Evolutionary conservation across 2,329 filamentous ascomycete genomes (phyloP).

Genomic region (Aurifilum marmelostoma): DNA sequence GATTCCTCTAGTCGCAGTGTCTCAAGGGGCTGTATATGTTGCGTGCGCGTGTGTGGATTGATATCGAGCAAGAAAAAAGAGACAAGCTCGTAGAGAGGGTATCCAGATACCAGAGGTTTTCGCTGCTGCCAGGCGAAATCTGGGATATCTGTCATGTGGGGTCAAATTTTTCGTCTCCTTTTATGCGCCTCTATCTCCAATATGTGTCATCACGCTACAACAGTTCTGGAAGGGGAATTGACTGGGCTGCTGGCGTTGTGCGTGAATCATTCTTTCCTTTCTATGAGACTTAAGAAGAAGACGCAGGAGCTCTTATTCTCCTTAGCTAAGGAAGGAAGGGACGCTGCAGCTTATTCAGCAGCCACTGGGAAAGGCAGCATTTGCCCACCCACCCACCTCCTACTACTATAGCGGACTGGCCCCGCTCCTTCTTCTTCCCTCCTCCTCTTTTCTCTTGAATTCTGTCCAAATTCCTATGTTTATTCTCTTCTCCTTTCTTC

Average conservation of each 20-base stretch:
- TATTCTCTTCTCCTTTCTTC: too few relatives aligned
- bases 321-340: background rate
- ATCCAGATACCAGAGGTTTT: too few relatives aligned
- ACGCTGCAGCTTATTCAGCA: background rate
- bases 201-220: background rate
- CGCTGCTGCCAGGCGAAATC: background rate
- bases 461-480: too few relatives aligned
- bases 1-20: background rate
- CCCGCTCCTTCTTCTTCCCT: background rate
- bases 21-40: background rate
- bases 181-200: background rate
- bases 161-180: background rate
- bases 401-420: too few relatives aligned
- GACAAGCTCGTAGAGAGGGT: background rate
- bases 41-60: background rate
- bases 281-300: background rate
- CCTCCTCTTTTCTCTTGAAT: too few relatives aligned
- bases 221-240: too few relatives aligned
- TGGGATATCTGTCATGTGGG: background rate
- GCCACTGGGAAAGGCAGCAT: background rate
- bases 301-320: background rate
- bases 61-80: background rate
- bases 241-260: background rate
- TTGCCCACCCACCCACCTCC: background rate
- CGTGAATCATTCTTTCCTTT: background rate